Evolutionary conservation across 2,329 filamentous ascomycete genomes (phyloP), one percentile per base, ranked within the genome.

Genomic region (Chaetomiaceae sp.): DNA sequence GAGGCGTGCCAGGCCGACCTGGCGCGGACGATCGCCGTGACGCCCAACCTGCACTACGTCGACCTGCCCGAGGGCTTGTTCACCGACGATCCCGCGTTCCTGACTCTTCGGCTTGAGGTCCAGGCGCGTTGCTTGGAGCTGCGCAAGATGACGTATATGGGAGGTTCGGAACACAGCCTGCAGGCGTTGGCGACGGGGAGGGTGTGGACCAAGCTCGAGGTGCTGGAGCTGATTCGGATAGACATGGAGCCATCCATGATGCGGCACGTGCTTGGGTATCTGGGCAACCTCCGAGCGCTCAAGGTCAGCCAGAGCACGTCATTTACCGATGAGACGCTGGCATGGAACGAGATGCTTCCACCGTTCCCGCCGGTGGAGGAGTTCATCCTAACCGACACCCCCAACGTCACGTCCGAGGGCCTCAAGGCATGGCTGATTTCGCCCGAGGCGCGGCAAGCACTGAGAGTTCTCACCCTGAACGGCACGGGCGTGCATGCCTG

Each of bases 61-160:
- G 92, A 97, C 70, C 79, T 97, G 7, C 92, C 92, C 4, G 88
- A 94, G 60, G 91, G 90, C 46, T 82, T 96, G 68, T 96, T 85
- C 72, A 83, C 80, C 48, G 91, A 94, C 64, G 91, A 96, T 57
- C 74, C 83, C 4, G 79, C 81, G 27, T 95, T 87, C 63, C 74
- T 85, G 51, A 84, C 88, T 1, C 75, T 97, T 60, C 85, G 89
- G 57, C 82, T 94, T 62, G 91, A 96, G 69, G 76, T 96, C 22
- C 88, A 95, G 72, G 86, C 84, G 20, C 80, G 89, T 47, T 96
- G 92, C 68, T 83, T 87, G 11, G 84, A 92, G 65, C 77, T 97
- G 51, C 82, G 90, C 60, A 94, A 94, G 72, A 96, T 96, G 89
- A 86, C 82, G 50, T 97, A 95, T 71, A 79, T 82, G 50, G 75